These are phyloP conservation scores for Hyaloscypha variabilis DNA, from an alignment of 495 filamentous ascomycete species.

Conservation along the genomic window DNA sequence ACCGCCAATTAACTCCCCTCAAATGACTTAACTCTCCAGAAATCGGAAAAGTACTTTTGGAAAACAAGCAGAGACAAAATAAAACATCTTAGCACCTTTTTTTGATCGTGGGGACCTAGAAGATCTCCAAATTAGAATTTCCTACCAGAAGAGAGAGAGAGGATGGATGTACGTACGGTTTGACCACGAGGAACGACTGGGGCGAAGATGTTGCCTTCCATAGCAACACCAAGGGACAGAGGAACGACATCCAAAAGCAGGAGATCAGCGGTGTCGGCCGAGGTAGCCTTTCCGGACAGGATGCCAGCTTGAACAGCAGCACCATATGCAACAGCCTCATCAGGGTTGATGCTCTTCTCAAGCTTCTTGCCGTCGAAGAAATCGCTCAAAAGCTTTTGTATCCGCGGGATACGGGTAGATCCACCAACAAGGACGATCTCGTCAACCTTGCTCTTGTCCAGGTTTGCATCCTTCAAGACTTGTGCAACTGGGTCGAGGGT, in stretches of 20 bases:
- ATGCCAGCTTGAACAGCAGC: slow-evolving; percentile 98
- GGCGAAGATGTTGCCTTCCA: slow-evolving; percentile 99
- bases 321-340: slow-evolving; percentile 99
- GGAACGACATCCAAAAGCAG: slow-evolving; percentile 95
- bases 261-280: slow-evolving; percentile 93
- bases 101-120: slow-evolving; percentile 85
- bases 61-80: no score
- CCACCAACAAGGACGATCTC: slow-evolving; percentile 99
- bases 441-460: slow-evolving; percentile 93
- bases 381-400: slow-evolving; percentile 97
- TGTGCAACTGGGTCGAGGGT: slow-evolving; percentile 98
- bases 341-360: slow-evolving; percentile 99
- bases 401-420: slow-evolving; percentile 98
- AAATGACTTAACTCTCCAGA: no score
- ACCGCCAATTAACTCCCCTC: no score
- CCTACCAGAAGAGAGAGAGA: no score
- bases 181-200: slow-evolving; percentile 90
- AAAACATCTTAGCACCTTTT: no score
- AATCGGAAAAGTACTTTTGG: no score
- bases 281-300: slow-evolving; percentile 94
- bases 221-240: slow-evolving; percentile 98
- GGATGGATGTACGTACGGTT: no score
- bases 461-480: slow-evolving; percentile 94
- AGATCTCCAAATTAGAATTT: no score
- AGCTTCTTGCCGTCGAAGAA: slow-evolving; percentile 99